These are phyloP conservation scores for Monosporozyma servazzii DNA, from an alignment of 805 yeast species.

Conservation along the genomic window DNA sequence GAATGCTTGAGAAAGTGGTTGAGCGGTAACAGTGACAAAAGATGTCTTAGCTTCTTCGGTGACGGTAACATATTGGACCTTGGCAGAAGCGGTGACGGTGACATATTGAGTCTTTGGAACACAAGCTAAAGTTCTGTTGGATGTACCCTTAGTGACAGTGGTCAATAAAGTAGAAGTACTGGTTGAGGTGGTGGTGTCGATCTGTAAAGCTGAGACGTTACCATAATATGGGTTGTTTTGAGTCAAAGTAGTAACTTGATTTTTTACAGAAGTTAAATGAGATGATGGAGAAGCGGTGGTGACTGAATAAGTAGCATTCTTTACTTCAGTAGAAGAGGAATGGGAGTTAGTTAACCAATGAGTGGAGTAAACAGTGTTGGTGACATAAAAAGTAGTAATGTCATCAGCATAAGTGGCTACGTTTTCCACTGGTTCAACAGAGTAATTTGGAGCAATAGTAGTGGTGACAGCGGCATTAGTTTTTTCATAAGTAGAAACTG, in stretches of 20 bases:
- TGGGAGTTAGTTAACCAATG: constrained; percentile 12
- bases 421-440: constrained; percentile 12
- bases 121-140: constrained; percentile 7
- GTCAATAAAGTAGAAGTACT: constrained; percentile 2
- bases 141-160: background rate
- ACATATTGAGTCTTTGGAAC: constrained; percentile 13
- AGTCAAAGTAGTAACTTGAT: background rate
- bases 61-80: constrained; percentile 16
- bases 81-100: constrained; percentile 18
- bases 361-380: constrained; percentile 18
- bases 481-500: constrained; percentile 15
- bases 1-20: constrained; percentile 1
- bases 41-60: constrained; percentile 14
- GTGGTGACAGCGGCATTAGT: constrained; percentile 8
- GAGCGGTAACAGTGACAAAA: constrained; percentile 18
- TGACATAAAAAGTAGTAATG: constrained; percentile 20
- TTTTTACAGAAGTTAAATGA: background rate
- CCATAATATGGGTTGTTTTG: background rate
- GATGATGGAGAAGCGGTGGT: background rate
- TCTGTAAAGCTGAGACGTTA: background rate
- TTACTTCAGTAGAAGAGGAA: background rate
- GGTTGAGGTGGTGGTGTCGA: constrained; percentile 6
- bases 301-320: background rate
- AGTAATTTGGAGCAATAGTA: constrained; percentile 16
- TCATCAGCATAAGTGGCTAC: constrained; percentile 16